Evolutionary conservation across 169 alveolate genomes (phyloP).

Genomic region (Eimeria praecox): DNA sequence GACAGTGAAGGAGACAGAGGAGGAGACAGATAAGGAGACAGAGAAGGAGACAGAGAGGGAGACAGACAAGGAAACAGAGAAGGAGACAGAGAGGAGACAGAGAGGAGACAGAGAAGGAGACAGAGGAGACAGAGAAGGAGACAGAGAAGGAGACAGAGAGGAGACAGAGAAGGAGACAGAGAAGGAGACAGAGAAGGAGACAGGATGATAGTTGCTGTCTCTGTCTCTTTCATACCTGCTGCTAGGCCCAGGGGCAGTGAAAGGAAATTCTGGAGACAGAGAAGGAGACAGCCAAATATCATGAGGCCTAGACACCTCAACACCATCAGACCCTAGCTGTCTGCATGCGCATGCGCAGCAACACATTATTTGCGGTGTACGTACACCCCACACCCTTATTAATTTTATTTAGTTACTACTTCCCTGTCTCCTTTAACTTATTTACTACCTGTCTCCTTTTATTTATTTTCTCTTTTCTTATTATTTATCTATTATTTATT

Average conservation of each 20-base stretch:
- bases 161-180: neutral
- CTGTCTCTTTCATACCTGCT: constrained; percentile 27
- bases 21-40: neutral
- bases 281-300: constrained; percentile 71
- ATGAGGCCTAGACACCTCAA: constrained; percentile 51
- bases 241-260: constrained; percentile 53
- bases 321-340: constrained; percentile 51
- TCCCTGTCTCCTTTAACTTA: too few relatives aligned
- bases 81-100: neutral
- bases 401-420: too few relatives aligned
- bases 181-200: neutral
- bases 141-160: neutral
- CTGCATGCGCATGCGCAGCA: neutral
- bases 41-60: too few relatives aligned
- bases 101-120: neutral
- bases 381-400: neutral
- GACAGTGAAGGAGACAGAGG: neutral
- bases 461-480: too few relatives aligned
- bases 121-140: neutral
- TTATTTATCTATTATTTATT: too few relatives aligned
- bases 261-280: constrained; percentile 42
- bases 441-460: too few relatives aligned
- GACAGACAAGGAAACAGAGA: neutral
- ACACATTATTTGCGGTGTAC: neutral
- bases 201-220: too few relatives aligned